Evolutionary conservation across 768 basidiomycete species (phyloP).

Genomic region (Serendipita sp.): DNA sequence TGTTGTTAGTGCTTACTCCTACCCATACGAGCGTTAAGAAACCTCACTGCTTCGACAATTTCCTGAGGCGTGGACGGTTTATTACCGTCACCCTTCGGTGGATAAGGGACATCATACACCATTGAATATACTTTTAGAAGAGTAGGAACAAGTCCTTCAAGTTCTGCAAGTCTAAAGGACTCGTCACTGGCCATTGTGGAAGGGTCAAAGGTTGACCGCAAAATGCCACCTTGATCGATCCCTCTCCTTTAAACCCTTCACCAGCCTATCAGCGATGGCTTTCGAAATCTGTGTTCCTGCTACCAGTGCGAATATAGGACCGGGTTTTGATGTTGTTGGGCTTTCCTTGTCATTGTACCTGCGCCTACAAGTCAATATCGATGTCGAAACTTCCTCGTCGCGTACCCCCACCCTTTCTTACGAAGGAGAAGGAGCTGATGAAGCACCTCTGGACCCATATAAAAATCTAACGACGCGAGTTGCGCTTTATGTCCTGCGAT

Average conservation of each 20-base stretch:
- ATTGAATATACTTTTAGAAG: neutral
- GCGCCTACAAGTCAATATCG: constrained; percentile 47
- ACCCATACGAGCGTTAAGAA: neutral
- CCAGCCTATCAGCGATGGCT: neutral
- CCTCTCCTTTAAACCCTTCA: neutral
- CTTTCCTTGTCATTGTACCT: constrained; percentile 82
- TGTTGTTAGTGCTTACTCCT: neutral
- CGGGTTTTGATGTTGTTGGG: constrained; percentile 98
- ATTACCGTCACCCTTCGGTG: neutral
- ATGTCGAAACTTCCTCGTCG: constrained; percentile 18
- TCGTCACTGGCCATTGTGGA: neutral
- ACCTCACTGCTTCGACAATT: neutral
- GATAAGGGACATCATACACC: neutral
- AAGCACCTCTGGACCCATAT: constrained; percentile 88
- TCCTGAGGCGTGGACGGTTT: neutral
- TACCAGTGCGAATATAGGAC: constrained; percentile 98
- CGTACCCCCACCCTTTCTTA: constrained; percentile 50
- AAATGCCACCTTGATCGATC: neutral
- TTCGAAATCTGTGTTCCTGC: constrained; percentile 65
- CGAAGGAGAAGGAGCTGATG: constrained; percentile 73
- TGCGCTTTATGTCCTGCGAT: constrained; percentile 93
- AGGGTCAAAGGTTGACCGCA: neutral
- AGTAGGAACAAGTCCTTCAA: neutral
- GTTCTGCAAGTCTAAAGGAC: neutral
- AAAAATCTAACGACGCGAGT: constrained; percentile 95